Base-by-base conservation (phyloP, 352 stramenopile genomes). In the Plasmopara viticola region DNA sequence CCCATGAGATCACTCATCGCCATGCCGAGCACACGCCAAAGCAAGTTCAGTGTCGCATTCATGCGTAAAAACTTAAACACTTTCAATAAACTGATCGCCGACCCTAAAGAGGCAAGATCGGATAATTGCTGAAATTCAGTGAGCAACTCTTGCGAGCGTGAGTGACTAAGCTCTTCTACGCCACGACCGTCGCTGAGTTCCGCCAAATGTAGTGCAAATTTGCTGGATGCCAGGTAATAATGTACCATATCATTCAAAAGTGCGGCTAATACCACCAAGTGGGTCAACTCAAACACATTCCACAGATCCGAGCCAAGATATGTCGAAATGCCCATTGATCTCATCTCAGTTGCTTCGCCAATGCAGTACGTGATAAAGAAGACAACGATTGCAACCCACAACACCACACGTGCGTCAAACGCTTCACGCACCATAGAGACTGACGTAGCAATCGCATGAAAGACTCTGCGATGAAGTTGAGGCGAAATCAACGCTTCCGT, bases 61-160 rank as follows among this genome's bases (percentile, higher is more conserved):
- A 94, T 92, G 41, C 84, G 84, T 58, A 94, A 67, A 48, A 92
- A 94, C 60, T 93, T 93, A 57, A 94, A 94, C 10, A 94, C 81
- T 47, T 91, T 92, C 48, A 93, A 70, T 30, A 94, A 58, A 67
- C 77, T 88, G 54, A 94, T 81, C 4, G 78, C 80, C 17, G 78
- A 87, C 9, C 70, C 75, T 5, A 93, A 53, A 5, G 84, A 86
- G 9, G 82, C 76, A 31, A 90, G 58, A 54, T 94, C 84, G 0
- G 81, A 82, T 6, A 94, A 63, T 31, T 80, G 68, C 61, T 93
- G 78, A 44, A 87, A 92, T 10, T 70, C 70, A 12, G 64, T 69
- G 14, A 93, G 56, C 8, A 92, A 54, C n/a, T 74, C 51, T 35
- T 88, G 76, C 50, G 84, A 70, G 45, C 63, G 78, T 10, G 62